A percentile compares a stretch with the other conserved stretches of the same genome.
Conservation (phyloP, 352 stramenopile species). For the Phytophthora nicotianae region DNA sequence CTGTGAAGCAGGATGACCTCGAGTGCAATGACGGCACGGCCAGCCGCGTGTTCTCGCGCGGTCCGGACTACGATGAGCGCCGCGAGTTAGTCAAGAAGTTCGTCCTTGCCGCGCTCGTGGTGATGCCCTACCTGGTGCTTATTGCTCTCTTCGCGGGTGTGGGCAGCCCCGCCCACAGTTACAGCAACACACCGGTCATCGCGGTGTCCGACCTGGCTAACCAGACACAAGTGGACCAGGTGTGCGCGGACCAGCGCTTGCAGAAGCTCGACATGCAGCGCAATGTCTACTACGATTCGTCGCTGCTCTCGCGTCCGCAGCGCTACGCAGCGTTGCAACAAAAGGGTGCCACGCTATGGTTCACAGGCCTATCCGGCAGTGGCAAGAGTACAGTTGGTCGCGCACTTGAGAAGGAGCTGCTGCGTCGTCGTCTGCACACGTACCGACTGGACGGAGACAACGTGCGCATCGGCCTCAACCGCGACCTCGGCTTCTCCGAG, state of each 20-base stretch:
- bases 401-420: constrained; percentile 95
- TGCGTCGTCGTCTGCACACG: constrained; percentile 94
- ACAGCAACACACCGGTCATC: constrained; percentile 1
- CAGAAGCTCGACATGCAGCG: constrained; percentile 74
- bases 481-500: constrained; percentile 96
- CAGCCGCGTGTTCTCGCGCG: constrained; percentile 53
- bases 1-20: constrained; percentile 71
- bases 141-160: constrained; percentile 56
- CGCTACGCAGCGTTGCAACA: constrained; percentile 87
- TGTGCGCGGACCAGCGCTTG: constrained; percentile 63
- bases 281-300: constrained; percentile 88
- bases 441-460: constrained; percentile 99
- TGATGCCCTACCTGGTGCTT: constrained; percentile 69
- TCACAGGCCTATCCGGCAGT: constrained; percentile 97
- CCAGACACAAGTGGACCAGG: constrained; percentile 41
- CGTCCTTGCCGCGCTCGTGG: constrained; percentile 50
- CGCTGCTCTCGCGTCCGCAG: constrained; percentile 63
- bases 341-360: constrained; percentile 98
- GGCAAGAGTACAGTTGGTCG: constrained; percentile 98
- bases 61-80: constrained; percentile 49
- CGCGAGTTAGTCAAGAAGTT: constrained; percentile 63
- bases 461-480: constrained; percentile 97
- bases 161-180: constrained; percentile 4
- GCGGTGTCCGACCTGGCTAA: constrained; percentile 23
- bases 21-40: constrained; percentile 49